A percentile compares a stretch with the other conserved stretches of the same genome.
Evolutionary conservation across 257 asterid genomes (phyloP).

Genomic region (Asclepias syriaca): DNA sequence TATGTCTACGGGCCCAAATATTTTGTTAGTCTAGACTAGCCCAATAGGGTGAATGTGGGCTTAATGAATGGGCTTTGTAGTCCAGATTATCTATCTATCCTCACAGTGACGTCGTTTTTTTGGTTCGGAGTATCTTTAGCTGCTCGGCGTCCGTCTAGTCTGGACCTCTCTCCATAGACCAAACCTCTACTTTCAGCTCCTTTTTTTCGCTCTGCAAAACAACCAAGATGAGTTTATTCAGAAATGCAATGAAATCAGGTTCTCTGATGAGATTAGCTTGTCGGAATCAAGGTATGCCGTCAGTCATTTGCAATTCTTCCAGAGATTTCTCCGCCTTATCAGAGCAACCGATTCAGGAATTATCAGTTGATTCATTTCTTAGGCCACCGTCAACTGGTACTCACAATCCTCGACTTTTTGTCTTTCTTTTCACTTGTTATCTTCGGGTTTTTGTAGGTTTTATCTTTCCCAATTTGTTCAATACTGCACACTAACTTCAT

Average conservation of each 20-base stretch:
- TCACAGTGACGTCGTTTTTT: background rate
- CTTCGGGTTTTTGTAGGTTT: background rate
- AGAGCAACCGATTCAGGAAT: slow-evolving; percentile 25
- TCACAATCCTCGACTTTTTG: background rate
- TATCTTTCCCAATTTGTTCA: background rate
- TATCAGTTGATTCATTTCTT: slow-evolving; percentile 23
- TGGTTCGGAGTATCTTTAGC: background rate
- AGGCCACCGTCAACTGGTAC: slow-evolving; percentile 37
- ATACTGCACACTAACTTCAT: background rate
- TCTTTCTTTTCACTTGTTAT: background rate
- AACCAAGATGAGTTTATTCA: slow-evolving; percentile 35
- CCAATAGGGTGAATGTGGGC: background rate
- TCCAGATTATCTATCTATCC: no score
- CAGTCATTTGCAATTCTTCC: slow-evolving; percentile 13
- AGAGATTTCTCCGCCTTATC: slow-evolving; percentile 47
- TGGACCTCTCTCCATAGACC: background rate
- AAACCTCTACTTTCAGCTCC: background rate
- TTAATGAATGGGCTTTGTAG: background rate
- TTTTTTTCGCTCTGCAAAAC: background rate
- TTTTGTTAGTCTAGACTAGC: no score
- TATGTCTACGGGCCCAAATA: no score
- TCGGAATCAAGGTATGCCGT: slow-evolving; percentile 14
- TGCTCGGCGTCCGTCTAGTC: background rate
- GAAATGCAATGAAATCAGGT: slow-evolving; percentile 35
- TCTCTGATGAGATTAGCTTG: slow-evolving; percentile 23